Base-by-base conservation (phyloP, 108 stramenopile genomes). In the Fistulifera pelliculosa region DNA sequence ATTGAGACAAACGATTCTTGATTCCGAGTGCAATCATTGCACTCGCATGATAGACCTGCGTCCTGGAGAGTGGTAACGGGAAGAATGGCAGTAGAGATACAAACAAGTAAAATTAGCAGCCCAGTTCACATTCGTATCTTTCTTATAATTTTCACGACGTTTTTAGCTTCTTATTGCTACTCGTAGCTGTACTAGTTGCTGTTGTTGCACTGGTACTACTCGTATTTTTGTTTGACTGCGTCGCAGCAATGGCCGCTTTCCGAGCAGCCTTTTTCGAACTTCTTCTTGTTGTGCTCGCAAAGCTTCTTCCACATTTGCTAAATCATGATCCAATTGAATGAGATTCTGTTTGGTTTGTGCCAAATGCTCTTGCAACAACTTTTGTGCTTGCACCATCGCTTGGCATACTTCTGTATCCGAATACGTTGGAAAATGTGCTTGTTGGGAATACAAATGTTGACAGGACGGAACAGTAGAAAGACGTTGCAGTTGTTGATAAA, bases 311-410 rank as follows among this genome's bases (percentile, higher is more conserved):
- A 80, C 63, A 23, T 68, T 65, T 26, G 68, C 69, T 63, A 80
- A 52, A 27, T 82, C 79, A 7, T 49, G 54, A 56, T 77, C 69
- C 8, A 57, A 72, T 35, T 49, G 54, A 26, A 69, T 13, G 25
- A 87, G 58, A n/a, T 83, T 75, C 66, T 87, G 64, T 52, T 80
- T 84, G 39, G 79, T 80, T n/a, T 56, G 49, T 24, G 42, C 38
- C 38, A 92, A 58, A 52, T 92, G 83, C 7, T 65, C 65, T 44
- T 84, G 47, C 8, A 92, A 49, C 64, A 88, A 84, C 40, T 73
- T 62, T 52, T 80, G 69, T 12, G 86, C 86, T 21, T 58, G 77
- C 16, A 86, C 17, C 64, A 92, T 61, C 0, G 50, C 40, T 51
- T 79, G 57, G 13, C 78, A 74, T 38, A 79, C 78, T 14, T 72